A percentile compares a stretch with the other conserved stretches of the same genome.
Conservation (phyloP, 495 filamentous ascomycete species). For the Aspergillus taichungensis region DNA sequence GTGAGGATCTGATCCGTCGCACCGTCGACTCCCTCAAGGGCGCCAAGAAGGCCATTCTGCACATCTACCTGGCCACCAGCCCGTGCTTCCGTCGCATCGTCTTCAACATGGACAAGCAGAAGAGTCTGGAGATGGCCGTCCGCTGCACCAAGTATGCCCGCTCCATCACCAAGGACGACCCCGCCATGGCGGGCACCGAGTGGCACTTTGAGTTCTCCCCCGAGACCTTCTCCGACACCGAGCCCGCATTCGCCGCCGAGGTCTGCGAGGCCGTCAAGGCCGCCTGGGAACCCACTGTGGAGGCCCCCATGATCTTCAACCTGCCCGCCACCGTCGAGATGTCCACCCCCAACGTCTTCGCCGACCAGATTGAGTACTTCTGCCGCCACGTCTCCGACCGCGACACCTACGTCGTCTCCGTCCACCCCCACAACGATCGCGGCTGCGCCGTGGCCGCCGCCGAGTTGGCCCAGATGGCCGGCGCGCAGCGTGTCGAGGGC, state of each 20-base stretch:
- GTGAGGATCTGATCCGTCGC: slow-evolving; percentile 82
- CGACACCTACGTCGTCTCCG: slow-evolving; percentile 71
- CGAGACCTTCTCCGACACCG: slow-evolving; percentile 91
- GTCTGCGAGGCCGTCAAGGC: slow-evolving; percentile 92
- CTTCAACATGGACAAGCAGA: slow-evolving; percentile 75
- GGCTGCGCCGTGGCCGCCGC: slow-evolving; percentile 84
- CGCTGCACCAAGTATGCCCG: slow-evolving; percentile 79
- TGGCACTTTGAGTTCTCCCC: slow-evolving; percentile 97
- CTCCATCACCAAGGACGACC: slow-evolving; percentile 92
- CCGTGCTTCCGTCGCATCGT: slow-evolving; percentile 86
- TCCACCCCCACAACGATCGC: slow-evolving; percentile 92
- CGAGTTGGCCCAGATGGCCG: slow-evolving; percentile 95
- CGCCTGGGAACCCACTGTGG: slow-evolving; percentile 79
- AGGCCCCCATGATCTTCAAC: slow-evolving; percentile 94
- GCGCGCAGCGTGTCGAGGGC: slow-evolving; percentile 89
- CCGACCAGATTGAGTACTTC: slow-evolving; percentile 96
- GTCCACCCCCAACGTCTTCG: slow-evolving; percentile 92
- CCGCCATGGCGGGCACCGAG: slow-evolving; percentile 58
- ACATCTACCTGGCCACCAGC: slow-evolving; percentile 94
- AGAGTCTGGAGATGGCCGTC: slow-evolving; percentile 77
- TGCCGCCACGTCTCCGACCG: slow-evolving; percentile 71
- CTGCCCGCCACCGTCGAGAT: slow-evolving; percentile 95
- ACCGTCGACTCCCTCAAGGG: slow-evolving; percentile 88
- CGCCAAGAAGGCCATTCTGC: slow-evolving; percentile 89
- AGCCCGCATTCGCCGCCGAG: slow-evolving; percentile 71